phyloP scores from a whole-genome alignment of 306 rosid species.

The Vicia faba region DNA sequence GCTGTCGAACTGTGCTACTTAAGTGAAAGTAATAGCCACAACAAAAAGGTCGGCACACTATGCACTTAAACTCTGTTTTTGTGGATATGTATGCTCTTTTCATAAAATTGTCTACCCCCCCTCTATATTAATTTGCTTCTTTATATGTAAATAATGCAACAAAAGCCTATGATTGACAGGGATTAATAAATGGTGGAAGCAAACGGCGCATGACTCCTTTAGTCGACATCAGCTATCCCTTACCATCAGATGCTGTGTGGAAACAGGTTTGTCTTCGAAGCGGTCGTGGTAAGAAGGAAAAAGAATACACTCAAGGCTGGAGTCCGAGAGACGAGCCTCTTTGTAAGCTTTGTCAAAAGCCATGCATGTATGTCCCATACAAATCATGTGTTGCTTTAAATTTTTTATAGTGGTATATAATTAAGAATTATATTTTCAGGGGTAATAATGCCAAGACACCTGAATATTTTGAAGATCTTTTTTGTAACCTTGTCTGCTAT shows the following conservation, averaged over 20 bases:
- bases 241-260: constrained; percentile 87
- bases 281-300: constrained; percentile 80
- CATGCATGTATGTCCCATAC: constrained; percentile 68
- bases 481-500: constrained; percentile 83
- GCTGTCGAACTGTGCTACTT: constrained; percentile 74
- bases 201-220: constrained; percentile 80
- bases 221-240: constrained; percentile 70
- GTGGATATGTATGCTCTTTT: constrained; percentile 28
- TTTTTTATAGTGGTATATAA: constrained; percentile 22
- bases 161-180: constrained; percentile 48
- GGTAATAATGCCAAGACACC: constrained; percentile 72
- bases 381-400: constrained; percentile 21
- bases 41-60: constrained; percentile 53
- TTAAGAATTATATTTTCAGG: constrained; percentile 59
- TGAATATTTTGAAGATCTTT: constrained; percentile 92
- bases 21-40: constrained; percentile 75
- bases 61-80: constrained; percentile 36
- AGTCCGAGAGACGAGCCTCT: constrained; percentile 74
- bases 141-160: not conserved
- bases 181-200: constrained; percentile 85
- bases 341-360: constrained; percentile 89
- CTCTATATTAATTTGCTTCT: not conserved
- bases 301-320: constrained; percentile 88
- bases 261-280: constrained; percentile 61
- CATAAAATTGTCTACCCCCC: not conserved